Evolutionary conservation across 306 rosid genomes (phyloP).

Genomic region (Pyrus pyrifolia): DNA sequence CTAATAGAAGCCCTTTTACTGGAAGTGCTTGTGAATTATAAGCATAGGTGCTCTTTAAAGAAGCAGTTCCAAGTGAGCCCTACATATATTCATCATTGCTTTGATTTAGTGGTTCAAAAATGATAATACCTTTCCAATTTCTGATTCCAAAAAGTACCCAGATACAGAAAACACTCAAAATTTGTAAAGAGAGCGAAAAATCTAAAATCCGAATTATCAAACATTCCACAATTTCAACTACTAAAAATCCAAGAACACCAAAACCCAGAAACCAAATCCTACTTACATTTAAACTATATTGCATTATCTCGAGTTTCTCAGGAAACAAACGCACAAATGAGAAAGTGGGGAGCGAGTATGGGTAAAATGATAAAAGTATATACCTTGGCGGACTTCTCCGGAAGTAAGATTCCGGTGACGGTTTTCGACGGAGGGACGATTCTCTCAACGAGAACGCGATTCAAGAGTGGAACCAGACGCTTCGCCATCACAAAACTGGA

Average conservation of each 20-base stretch:
- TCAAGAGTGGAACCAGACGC: conserved; percentile 65
- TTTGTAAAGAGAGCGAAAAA: not conserved
- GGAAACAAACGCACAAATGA: not conserved
- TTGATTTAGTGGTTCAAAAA: too few species aligned
- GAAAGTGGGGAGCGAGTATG: not conserved
- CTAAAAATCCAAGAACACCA: not conserved
- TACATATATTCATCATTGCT: too few species aligned
- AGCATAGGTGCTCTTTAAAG: too few species aligned
- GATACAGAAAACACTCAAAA: not conserved
- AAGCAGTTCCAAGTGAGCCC: too few species aligned
- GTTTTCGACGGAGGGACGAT: conserved; percentile 65
- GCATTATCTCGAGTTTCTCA: not conserved
- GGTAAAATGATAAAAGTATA: not conserved
- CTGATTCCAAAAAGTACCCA: too few species aligned
- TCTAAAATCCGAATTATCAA: not conserved
- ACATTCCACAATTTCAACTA: not conserved
- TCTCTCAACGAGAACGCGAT: conserved; percentile 70
- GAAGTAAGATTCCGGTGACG: conserved; percentile 48
- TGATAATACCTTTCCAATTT: too few species aligned
- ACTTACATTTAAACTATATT: not conserved
- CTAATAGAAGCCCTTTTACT: too few species aligned
- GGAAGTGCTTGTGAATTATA: too few species aligned
- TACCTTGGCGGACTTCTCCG: conserved; percentile 60
- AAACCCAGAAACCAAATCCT: not conserved
- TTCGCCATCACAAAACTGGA: conserved; percentile 39